phyloP scores from a whole-genome alignment of 345 rosid species.

The Aquilaria yunnanensis region DNA sequence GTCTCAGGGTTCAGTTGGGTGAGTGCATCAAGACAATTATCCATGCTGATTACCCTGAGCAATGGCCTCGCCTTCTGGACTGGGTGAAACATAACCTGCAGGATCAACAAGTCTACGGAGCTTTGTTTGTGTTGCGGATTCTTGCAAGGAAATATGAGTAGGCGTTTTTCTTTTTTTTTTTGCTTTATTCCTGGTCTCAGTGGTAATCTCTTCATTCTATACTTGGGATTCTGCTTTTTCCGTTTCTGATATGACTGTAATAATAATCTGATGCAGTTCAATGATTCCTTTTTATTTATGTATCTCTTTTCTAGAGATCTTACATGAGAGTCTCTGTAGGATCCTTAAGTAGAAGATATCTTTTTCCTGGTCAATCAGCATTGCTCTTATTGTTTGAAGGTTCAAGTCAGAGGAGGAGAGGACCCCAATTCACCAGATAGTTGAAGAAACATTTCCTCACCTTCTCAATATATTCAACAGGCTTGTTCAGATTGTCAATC shows the following conservation, averaged over 20 bases:
- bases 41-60: slow-evolving; percentile 91
- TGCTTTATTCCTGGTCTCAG: neutral
- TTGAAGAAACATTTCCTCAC: slow-evolving; percentile 77
- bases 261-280: too few species aligned
- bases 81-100: slow-evolving; percentile 84
- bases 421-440: slow-evolving; percentile 68
- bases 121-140: slow-evolving; percentile 77
- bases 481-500: slow-evolving; percentile 72
- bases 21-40: slow-evolving; percentile 89
- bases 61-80: slow-evolving; percentile 86
- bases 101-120: slow-evolving; percentile 80
- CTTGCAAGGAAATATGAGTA: slow-evolving; percentile 93
- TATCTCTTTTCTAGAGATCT: neutral
- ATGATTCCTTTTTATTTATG: neutral
- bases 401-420: slow-evolving; percentile 93
- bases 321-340: neutral
- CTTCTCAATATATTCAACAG: slow-evolving; percentile 60
- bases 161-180: slow-evolving; percentile 7
- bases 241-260: too few species aligned
- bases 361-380: neutral
- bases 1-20: slow-evolving; percentile 72
- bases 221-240: neutral
- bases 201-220: neutral
- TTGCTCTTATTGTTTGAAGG: slow-evolving; percentile 28
- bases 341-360: neutral